Conservation (phyloP, 306 rosid genomes). For the Lathyrus aphaca region DNA sequence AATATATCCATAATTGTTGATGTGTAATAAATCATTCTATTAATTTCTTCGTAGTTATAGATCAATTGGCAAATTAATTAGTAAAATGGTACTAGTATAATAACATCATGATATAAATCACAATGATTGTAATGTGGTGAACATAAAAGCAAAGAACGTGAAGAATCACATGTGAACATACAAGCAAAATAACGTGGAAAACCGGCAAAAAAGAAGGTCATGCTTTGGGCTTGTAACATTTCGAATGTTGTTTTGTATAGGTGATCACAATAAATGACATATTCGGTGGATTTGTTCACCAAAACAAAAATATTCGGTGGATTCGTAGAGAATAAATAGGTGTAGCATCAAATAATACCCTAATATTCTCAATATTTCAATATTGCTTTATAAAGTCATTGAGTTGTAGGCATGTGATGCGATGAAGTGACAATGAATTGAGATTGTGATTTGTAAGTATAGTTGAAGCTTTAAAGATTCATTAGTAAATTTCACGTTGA, state of each 20-base stretch:
- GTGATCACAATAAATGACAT: background rate
- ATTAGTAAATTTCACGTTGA: too few relatives aligned
- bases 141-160: background rate
- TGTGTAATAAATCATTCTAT: too few relatives aligned
- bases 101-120: too few relatives aligned
- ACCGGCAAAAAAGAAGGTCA: background rate
- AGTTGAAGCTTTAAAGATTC: too few relatives aligned
- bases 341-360: background rate
- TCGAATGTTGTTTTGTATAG: background rate
- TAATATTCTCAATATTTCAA: background rate
- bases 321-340: background rate
- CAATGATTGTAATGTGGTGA: too few relatives aligned
- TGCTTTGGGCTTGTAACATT: background rate
- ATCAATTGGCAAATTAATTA: too few relatives aligned
- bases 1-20: too few relatives aligned
- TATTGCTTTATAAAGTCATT: background rate
- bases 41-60: too few relatives aligned
- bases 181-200: background rate
- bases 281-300: conserved; percentile 3
- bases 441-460: too few relatives aligned
- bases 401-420: background rate
- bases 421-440: background rate
- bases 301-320: conserved; percentile 10
- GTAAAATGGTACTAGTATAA: too few relatives aligned
- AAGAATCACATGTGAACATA: background rate